A percentile compares a stretch with the other conserved stretches of the same genome.
These are phyloP conservation scores for Priceomyces castillae DNA, from an alignment of 805 yeast genomes.

Conservation along the genomic window DNA sequence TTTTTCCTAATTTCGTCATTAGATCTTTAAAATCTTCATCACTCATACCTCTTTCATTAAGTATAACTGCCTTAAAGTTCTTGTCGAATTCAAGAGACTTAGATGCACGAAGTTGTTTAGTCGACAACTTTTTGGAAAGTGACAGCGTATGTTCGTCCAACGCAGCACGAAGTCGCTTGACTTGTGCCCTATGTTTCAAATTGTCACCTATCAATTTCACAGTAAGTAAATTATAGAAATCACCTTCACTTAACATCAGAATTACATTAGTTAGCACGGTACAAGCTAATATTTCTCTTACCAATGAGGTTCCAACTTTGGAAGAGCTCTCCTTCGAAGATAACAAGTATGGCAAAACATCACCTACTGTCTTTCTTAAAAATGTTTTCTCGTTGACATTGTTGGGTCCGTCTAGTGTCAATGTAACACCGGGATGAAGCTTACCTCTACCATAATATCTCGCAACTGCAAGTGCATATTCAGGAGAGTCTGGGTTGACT, in stretches of 20 bases:
- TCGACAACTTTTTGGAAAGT: background rate
- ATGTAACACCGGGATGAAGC: conserved; percentile 57
- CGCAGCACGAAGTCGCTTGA: conserved; percentile 65
- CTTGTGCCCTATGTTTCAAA: conserved; percentile 71
- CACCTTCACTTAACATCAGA: conserved; percentile 62
- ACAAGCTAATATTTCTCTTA: conserved; percentile 62
- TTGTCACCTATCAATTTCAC: conserved; percentile 59
- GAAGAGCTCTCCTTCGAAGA: conserved; percentile 47
- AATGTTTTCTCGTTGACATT: conserved; percentile 46
- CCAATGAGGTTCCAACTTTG: conserved; percentile 45
- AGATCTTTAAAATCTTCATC: conserved; percentile 15
- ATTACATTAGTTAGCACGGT: conserved; percentile 50
- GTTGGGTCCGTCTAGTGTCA: conserved; percentile 22
- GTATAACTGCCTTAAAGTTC: conserved; percentile 3
- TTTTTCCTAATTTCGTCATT: conserved; percentile 11
- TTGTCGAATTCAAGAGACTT: background rate
- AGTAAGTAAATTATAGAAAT: conserved; percentile 68
- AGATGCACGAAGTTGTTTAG: background rate
- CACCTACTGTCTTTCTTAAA: conserved; percentile 41
- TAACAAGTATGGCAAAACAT: conserved; percentile 50
- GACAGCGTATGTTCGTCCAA: conserved; percentile 57
- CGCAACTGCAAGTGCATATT: conserved; percentile 41
- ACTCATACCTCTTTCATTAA: conserved; percentile 6
- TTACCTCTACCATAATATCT: conserved; percentile 47
- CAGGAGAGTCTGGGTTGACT: conserved; percentile 17